phyloP scores from a whole-genome alignment of 768 basidiomycete genomes.

The Naganishia onofrii region DNA sequence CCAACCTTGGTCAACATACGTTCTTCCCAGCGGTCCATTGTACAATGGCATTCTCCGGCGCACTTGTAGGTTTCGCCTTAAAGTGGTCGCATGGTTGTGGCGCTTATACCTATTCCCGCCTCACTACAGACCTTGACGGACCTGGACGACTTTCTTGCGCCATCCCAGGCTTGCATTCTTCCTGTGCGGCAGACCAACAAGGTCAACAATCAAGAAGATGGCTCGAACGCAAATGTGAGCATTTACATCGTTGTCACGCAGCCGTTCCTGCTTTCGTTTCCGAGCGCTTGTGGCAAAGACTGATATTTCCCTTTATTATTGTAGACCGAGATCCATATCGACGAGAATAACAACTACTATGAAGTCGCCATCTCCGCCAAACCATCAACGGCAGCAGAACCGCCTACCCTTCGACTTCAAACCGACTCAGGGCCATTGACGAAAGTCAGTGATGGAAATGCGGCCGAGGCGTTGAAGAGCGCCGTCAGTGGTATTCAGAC shows the following conservation, averaged over 20 bases:
- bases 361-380: slow-evolving; percentile 59
- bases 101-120: not conserved
- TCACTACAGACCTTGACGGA: slow-evolving; percentile 63
- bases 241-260: not conserved
- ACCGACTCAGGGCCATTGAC: not conserved
- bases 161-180: slow-evolving; percentile 95
- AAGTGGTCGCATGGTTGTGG: not conserved
- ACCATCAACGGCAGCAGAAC: slow-evolving; percentile 13
- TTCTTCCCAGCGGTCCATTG: not conserved
- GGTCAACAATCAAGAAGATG: slow-evolving; percentile 33
- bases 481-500: not conserved
- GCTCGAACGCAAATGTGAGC: slow-evolving; percentile 36
- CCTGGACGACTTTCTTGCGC: slow-evolving; percentile 94
- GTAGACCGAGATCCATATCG: slow-evolving; percentile 89
- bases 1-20: not conserved
- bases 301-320: slow-evolving; percentile 12
- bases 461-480: not conserved
- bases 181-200: slow-evolving; percentile 67
- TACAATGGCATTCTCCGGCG: slow-evolving; percentile 15
- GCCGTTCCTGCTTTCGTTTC: not conserved
- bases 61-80: not conserved
- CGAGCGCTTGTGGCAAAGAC: slow-evolving; percentile 31
- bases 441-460: not conserved
- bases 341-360: slow-evolving; percentile 79
- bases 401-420: not conserved